Base-by-base conservation (phyloP, 352 stramenopile species). In the Phytophthora litchii region DNA sequence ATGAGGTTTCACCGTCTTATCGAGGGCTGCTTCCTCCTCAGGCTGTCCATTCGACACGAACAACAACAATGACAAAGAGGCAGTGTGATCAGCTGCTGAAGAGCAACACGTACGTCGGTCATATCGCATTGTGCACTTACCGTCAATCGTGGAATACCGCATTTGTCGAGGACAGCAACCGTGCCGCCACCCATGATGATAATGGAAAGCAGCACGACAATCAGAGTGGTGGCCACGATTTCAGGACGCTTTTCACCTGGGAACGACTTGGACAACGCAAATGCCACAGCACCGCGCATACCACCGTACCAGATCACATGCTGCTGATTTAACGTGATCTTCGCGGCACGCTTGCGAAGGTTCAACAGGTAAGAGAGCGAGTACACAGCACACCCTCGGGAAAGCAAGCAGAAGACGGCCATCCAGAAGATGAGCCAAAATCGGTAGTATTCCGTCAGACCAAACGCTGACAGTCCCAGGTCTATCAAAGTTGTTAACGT, bases 271-370 rank as follows among this genome's bases (percentile, higher is more conserved):
- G 91, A 91, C 51, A 95, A 78, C 23, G 91, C 88, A 62, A 97
- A 98, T 0, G 93, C 91, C 4, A 98, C 89, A 25, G 94, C 95
- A 16, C 94, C 94, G 20, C 95, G 88, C 40, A 98, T 78, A 10
- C 95, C 95, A 34, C 88, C 92, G 78, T 97, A 98, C 86, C 89
- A 98, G 52, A 98, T 92, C 88, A 98, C 96, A 74, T 97, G 89
- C 60, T 96, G 88, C 53, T 95, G 92, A 64, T 97, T 97, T 32
- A 70, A 60, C n/a, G 81, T 91, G 59, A 93, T 93, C 54, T 70
- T 71, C 17, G 76, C 69, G 20, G 59, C 69, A 36, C 81, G 82
- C 44, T 84, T 76, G 23, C 82, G 72, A 41, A 72, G 43, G 62
- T 94, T 93, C 38, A 94, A 57, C 8, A 95, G 4, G 49, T 71